These are phyloP conservation scores for Vanrija humicola DNA, from an alignment of 1,284 basidiomycete genomes.

Conservation along the genomic window DNA sequence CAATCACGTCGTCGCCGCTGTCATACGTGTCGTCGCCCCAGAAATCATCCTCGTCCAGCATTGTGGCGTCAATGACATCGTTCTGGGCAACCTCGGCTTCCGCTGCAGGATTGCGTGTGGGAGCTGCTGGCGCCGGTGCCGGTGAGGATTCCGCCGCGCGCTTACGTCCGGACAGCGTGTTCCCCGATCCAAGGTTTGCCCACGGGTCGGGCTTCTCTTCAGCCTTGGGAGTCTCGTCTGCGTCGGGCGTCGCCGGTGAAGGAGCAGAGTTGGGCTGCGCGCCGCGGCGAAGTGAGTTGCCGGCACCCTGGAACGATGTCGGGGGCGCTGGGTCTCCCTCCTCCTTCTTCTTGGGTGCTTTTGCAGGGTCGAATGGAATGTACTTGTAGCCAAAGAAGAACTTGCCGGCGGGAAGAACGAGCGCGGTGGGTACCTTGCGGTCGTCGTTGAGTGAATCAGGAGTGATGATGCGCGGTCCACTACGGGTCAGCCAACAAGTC, in stretches of 20 bases:
- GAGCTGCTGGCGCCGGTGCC: neutral
- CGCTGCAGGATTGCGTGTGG: neutral
- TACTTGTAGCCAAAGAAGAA: constrained; percentile 90
- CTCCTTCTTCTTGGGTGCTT: constrained; percentile 34
- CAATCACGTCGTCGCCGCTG: constrained; percentile 39
- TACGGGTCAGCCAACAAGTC: constrained; percentile 40
- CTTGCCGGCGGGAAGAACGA: constrained; percentile 87
- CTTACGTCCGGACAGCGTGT: constrained; percentile 28
- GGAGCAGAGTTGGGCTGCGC: neutral
- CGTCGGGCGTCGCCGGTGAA: too few relatives aligned
- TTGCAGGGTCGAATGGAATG: constrained; percentile 60
- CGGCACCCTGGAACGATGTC: constrained; percentile 38
- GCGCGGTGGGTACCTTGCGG: constrained; percentile 77
- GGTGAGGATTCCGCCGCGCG: constrained; percentile 2
- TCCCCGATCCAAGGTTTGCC: constrained; percentile 43
- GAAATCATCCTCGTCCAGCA: constrained; percentile 45
- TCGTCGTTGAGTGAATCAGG: constrained; percentile 71
- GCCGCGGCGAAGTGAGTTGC: constrained; percentile 33
- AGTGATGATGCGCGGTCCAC: constrained; percentile 79
- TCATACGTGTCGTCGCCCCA: constrained; percentile 33
- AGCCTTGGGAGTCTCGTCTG: neutral
- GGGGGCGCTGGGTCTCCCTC: constrained; percentile 13
- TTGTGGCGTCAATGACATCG: constrained; percentile 42
- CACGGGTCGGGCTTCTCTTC: constrained; percentile 41
- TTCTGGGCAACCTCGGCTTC: constrained; percentile 20